Conservation (phyloP, 306 rosid genomes). For the Prunus salicina region DNA sequence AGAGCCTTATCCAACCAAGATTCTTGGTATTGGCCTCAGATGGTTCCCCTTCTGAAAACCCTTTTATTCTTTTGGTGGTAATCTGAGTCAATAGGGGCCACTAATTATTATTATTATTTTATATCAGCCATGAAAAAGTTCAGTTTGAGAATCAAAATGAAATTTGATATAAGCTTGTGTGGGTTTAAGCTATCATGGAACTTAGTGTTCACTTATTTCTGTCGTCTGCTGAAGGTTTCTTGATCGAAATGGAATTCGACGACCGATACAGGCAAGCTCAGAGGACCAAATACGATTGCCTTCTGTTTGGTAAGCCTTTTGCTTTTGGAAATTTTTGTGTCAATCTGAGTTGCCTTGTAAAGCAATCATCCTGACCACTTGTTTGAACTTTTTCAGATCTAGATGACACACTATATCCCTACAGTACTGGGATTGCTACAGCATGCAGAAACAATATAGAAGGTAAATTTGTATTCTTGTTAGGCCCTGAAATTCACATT, state of each 20-base stretch:
- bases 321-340: not conserved
- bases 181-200: slow-evolving; percentile 29
- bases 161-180: slow-evolving; percentile 31
- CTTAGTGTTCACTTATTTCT: slow-evolving; percentile 13
- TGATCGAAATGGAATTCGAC: slow-evolving; percentile 66
- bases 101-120: not conserved
- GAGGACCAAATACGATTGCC: slow-evolving; percentile 80
- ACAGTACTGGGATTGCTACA: slow-evolving; percentile 68
- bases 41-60: slow-evolving; percentile 26
- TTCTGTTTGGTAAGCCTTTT: slow-evolving; percentile 69
- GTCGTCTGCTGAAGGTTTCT: slow-evolving; percentile 13
- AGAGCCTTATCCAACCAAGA: slow-evolving; percentile 25
- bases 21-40: slow-evolving; percentile 24
- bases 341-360: slow-evolving; percentile 16
- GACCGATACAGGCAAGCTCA: slow-evolving; percentile 51
- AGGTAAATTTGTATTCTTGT: slow-evolving; percentile 38
- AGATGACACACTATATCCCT: slow-evolving; percentile 90
- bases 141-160: slow-evolving; percentile 28
- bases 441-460: slow-evolving; percentile 67
- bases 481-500: not conserved
- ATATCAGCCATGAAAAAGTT: slow-evolving; percentile 21
- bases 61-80: slow-evolving; percentile 31
- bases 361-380: slow-evolving; percentile 3
- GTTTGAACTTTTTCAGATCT: slow-evolving; percentile 51
- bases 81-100: slow-evolving; percentile 39